phyloP scores from a whole-genome alignment of 306 rosid species.

The Dalbergia cultrata region DNA sequence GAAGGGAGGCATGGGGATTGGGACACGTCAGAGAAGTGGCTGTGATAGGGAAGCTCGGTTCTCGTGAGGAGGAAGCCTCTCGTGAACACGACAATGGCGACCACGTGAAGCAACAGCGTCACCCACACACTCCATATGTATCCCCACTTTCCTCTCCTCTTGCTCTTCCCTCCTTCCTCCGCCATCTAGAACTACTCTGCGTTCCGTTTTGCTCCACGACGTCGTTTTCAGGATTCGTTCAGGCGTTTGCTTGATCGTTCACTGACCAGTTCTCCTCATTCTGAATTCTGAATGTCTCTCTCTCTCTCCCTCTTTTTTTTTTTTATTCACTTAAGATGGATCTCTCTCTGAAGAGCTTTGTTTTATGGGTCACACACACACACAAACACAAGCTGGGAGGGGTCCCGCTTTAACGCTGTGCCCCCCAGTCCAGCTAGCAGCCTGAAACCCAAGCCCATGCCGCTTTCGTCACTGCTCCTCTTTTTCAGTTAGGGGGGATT shows the following conservation, averaged over 20 bases:
- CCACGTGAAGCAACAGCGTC: conserved; percentile 63
- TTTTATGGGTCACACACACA: too few relatives aligned
- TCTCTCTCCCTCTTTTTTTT: too few relatives aligned
- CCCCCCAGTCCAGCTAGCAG: background rate
- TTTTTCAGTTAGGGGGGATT: too few relatives aligned
- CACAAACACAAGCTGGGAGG: too few relatives aligned
- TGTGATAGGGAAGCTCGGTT: conserved; percentile 86
- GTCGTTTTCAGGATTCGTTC: background rate
- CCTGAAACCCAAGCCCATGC: background rate
- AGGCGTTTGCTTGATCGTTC: too few relatives aligned
- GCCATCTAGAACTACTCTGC: background rate
- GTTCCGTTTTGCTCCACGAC: background rate
- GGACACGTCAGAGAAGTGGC: conserved; percentile 74
- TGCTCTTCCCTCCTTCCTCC: conserved; percentile 8
- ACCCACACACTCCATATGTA: conserved; percentile 72
- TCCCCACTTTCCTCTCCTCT: conserved; percentile 49
- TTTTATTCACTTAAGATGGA: too few relatives aligned
- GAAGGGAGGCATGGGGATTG: conserved; percentile 69
- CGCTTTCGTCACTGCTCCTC: too few relatives aligned
- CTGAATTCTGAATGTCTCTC: too few relatives aligned
- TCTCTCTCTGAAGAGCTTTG: too few relatives aligned
- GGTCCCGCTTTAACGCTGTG: background rate
- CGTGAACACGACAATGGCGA: conserved; percentile 76
- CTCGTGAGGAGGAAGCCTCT: conserved; percentile 90
- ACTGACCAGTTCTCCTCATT: too few relatives aligned